phyloP scores from a whole-genome alignment of 805 yeast species.

The Zygosaccharomyces bisporus region DNA sequence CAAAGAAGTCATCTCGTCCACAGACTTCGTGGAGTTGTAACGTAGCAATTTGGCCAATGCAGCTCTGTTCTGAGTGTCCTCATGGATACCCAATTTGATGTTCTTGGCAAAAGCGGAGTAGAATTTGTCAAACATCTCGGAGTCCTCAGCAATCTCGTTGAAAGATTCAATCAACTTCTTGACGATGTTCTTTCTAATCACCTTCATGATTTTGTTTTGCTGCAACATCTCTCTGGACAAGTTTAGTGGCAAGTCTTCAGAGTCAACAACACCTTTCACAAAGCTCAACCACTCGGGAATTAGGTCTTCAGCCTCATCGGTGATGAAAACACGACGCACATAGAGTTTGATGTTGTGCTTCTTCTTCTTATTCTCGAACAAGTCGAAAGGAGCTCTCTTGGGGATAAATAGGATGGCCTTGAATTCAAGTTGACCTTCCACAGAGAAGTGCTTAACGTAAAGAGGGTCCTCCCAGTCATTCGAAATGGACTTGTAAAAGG shows the following conservation, averaged over 20 bases:
- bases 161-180: conserved; percentile 98
- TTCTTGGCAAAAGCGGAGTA: conserved; percentile 97
- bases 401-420: conserved; percentile 97
- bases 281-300: conserved; percentile 98
- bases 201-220: conserved; percentile 99
- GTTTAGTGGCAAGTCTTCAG: conserved; percentile 99
- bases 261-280: conserved; percentile 98
- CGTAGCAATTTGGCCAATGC: conserved; percentile 95
- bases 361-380: conserved; percentile 98
- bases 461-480: conserved; percentile 99
- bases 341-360: conserved; percentile 97
- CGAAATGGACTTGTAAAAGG: conserved; percentile 98
- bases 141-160: conserved; percentile 98
- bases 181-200: conserved; percentile 97
- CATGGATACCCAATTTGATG: conserved; percentile 98
- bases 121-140: conserved; percentile 97
- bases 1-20: conserved; percentile 90
- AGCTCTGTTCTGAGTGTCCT: conserved; percentile 95
- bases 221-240: conserved; percentile 99
- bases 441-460: conserved; percentile 99
- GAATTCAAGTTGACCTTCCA: conserved; percentile 99
- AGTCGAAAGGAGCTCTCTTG: conserved; percentile 98
- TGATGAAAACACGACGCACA: conserved; percentile 98
- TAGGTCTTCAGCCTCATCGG: conserved; percentile 98
- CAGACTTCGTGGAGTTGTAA: conserved; percentile 93